Base-by-base conservation (phyloP, 179 eudicot species). In the Heliamphora pulchella region DNA sequence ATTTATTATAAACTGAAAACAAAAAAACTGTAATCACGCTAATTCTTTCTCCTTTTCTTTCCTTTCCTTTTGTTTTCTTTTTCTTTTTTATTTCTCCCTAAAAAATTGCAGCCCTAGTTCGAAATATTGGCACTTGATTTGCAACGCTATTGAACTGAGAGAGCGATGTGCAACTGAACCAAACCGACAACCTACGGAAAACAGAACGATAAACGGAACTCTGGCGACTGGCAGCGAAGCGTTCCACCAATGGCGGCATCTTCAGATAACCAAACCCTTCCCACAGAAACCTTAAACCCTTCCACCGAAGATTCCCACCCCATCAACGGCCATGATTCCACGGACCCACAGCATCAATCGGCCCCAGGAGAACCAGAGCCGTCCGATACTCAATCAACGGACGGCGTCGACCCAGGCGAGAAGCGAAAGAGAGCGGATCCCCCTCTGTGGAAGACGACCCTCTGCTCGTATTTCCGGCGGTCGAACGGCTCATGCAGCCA, bases 381-480 rank as follows among this genome's bases (percentile, higher is more conserved):
- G 48, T 68, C 80, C 63, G 57, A 68, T 76, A 31, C 72, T 11
- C 82, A 10, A 10, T 17, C 80, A 17, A 66, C 64, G 15, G 64
- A 78, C 58, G 20, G 39, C 31, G 58, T 72, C 15, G 87, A 84
- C 22, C 8, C 79, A 41, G 76, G 81, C 48, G 89, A 76, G 14
- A 93, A 93, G 80, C 90, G 96, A 4, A 91, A 93, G 84, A 82
- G 94, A 81, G 88, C 79, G 1, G 78, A 85, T 53, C 79, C 75
- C 57, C 97, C 94, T 0, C 83, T 91, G 20, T 87, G 89, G 90
- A 94, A 94, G 69, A 90, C 98, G 77, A 94, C 91, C 78, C 84
- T 94, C 13, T 94, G 98, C 85, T 91, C 97, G 17, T 94, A 85
- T 87, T 94, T 86, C 85, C 84, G 98, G 64, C 87, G 93, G 20